Evolutionary conservation across 73 alveolate species (phyloP).

Genomic region (Paramecium sonneborni): DNA sequence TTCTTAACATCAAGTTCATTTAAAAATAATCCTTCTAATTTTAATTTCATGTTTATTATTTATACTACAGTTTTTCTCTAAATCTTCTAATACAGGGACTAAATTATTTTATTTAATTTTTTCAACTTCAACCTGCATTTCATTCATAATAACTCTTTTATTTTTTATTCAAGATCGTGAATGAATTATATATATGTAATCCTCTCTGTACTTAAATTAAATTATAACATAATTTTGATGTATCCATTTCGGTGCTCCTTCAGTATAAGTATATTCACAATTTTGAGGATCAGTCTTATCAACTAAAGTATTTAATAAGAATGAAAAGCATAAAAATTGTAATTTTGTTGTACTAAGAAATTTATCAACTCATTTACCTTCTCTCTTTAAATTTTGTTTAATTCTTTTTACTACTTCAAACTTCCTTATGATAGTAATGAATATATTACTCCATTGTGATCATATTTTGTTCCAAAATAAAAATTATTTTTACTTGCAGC

Average conservation of each 20-base stretch:
- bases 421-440: too few species aligned
- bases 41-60: too few species aligned
- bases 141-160: neutral
- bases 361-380: conserved; percentile 60
- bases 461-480: too few species aligned
- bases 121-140: conserved; percentile 7
- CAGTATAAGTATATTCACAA: conserved; percentile 60
- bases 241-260: conserved; percentile 63
- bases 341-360: conserved; percentile 61
- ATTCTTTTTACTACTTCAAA: too few species aligned
- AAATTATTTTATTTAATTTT: too few species aligned
- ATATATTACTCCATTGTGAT: conserved; percentile 63
- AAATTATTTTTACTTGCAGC: conserved; percentile 61
- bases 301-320: conserved; percentile 51
- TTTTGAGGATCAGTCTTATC: conserved; percentile 69
- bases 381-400: conserved; percentile 48
- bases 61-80: too few species aligned
- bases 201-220: neutral
- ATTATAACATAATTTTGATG: neutral
- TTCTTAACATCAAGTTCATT: neutral
- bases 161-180: conserved; percentile 27
- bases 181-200: conserved; percentile 35
- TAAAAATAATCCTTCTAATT: conserved; percentile 16
- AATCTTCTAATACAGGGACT: too few species aligned
- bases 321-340: conserved; percentile 59